Conservation (phyloP, 768 basidiomycete genomes). For the Hygrophorus pudorinus region DNA sequence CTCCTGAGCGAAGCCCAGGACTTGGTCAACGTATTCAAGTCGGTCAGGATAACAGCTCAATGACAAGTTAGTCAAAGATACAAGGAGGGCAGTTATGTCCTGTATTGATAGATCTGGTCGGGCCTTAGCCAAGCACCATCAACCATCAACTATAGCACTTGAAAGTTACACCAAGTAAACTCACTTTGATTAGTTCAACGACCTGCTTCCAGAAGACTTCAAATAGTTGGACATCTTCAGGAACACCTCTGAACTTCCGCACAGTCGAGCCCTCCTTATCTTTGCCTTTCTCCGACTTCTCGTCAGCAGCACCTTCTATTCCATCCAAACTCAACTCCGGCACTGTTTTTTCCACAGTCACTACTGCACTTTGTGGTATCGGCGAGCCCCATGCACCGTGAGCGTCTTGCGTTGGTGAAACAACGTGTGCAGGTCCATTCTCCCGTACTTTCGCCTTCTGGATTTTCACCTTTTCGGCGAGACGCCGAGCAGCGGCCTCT, state of each 20-base stretch:
- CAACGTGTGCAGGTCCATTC: conserved; percentile 24
- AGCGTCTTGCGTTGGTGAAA: conserved; percentile 28
- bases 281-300: conserved; percentile 40
- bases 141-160: conserved; percentile 5
- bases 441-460: conserved; percentile 60
- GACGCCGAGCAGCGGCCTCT: conserved; percentile 80
- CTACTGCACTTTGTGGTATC: conserved; percentile 26
- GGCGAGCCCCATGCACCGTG: conserved; percentile 35
- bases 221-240: conserved; percentile 89
- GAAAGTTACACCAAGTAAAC: conserved; percentile 11
- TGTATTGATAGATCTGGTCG: conserved; percentile 96
- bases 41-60: conserved; percentile 96
- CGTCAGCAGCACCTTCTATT: conserved; percentile 14
- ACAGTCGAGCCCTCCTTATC: conserved; percentile 46
- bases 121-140: conserved; percentile 42
- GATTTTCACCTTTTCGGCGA: conserved; percentile 77
- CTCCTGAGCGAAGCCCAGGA: conserved; percentile 78
- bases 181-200: conserved; percentile 91
- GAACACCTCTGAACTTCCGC: conserved; percentile 89
- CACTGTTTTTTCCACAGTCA: conserved; percentile 13
- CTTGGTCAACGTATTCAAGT: conserved; percentile 94
- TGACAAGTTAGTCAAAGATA: conserved; percentile 91
- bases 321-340: conserved; percentile 11
- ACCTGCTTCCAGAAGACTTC: conserved; percentile 99
- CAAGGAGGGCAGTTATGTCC: conserved; percentile 92